Percentiles rank a stretch among this genome's conserved stretches.
Evolutionary conservation across 495 filamentous ascomycete genomes (phyloP).

Genomic region (Staphylotrichum tortipilum): DNA sequence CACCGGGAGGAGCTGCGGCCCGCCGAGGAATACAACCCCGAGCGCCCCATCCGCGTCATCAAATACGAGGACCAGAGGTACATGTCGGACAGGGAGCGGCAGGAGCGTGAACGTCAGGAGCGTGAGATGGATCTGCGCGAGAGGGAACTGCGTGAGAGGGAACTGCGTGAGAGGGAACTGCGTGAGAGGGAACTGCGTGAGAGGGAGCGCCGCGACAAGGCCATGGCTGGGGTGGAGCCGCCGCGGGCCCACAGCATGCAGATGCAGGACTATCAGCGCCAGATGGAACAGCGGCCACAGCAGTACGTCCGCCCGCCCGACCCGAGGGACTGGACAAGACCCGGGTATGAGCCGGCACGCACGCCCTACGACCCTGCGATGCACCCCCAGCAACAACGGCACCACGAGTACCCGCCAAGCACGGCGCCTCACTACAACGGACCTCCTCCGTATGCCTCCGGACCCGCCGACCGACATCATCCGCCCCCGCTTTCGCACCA

Average conservation of each 20-base stretch:
- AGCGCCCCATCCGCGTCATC: constrained; percentile 33
- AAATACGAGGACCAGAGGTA: constrained; percentile 30
- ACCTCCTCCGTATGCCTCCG: constrained; percentile 39
- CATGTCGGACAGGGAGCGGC: constrained; percentile 30
- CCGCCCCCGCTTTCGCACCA: constrained; percentile 35
- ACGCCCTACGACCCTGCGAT: constrained; percentile 31
- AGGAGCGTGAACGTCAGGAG: constrained; percentile 30
- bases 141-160: constrained; percentile 23
- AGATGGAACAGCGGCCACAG: constrained; percentile 20
- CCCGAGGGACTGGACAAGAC: constrained; percentile 38
- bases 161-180: constrained; percentile 25
- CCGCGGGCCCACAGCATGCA: too few species aligned
- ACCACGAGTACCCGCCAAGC: constrained; percentile 35
- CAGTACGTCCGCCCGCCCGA: constrained; percentile 30
- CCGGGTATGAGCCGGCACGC: constrained; percentile 33
- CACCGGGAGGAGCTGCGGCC: constrained; percentile 32
- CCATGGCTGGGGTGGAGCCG: constrained; percentile 26
- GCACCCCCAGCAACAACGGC: constrained; percentile 29
- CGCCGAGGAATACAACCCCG: constrained; percentile 38
- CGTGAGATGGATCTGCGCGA: constrained; percentile 30
- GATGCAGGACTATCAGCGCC: too few species aligned
- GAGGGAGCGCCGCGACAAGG: constrained; percentile 32
- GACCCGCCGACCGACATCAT: constrained; percentile 40
- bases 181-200: constrained; percentile 24
- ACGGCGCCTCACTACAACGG: constrained; percentile 34